Conservation (phyloP, 1,284 basidiomycete genomes). For the Marasmius fiardii region DNA sequence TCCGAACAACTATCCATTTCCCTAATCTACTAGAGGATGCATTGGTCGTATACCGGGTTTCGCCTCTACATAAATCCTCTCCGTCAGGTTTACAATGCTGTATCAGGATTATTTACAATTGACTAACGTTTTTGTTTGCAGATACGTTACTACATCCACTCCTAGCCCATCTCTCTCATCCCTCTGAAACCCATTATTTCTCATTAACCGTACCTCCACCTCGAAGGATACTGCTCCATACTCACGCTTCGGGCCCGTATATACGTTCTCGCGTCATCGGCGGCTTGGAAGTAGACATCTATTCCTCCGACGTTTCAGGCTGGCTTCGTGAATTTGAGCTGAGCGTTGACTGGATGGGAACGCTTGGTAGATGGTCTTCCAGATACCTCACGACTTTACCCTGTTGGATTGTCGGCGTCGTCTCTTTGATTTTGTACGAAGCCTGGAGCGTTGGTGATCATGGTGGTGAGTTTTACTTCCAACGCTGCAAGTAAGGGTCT, state of each 20-base stretch:
- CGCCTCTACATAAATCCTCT: slow-evolving; percentile 18
- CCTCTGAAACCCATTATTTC: slow-evolving; percentile 71
- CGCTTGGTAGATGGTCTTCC: slow-evolving; percentile 62
- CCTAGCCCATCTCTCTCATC: slow-evolving; percentile 52
- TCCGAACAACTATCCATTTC: slow-evolving; percentile 36
- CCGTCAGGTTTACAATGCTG: slow-evolving; percentile 7
- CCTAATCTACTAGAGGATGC: slow-evolving; percentile 53
- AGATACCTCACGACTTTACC: slow-evolving; percentile 72
- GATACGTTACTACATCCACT: slow-evolving; percentile 52
- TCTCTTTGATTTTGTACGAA: slow-evolving; percentile 50
- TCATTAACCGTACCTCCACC: slow-evolving; percentile 34
- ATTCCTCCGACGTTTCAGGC: slow-evolving; percentile 48
- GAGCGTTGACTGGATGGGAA: slow-evolving; percentile 64
- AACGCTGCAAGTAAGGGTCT: background rate
- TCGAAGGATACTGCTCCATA: slow-evolving; percentile 59
- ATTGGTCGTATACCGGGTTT: slow-evolving; percentile 61
- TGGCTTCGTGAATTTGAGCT: slow-evolving; percentile 50
- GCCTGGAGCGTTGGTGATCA: slow-evolving; percentile 42
- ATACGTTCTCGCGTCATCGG: slow-evolving; percentile 25
- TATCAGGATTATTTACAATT: too few species aligned
- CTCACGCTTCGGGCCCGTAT: slow-evolving; percentile 71
- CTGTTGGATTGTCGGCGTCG: slow-evolving; percentile 69
- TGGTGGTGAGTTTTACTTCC: slow-evolving; percentile 11
- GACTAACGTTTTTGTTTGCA: too few species aligned
- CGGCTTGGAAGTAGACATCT: slow-evolving; percentile 53